Base-by-base conservation (phyloP, 2,329 filamentous ascomycete genomes). In the Decorospora gaudefroyi region DNA sequence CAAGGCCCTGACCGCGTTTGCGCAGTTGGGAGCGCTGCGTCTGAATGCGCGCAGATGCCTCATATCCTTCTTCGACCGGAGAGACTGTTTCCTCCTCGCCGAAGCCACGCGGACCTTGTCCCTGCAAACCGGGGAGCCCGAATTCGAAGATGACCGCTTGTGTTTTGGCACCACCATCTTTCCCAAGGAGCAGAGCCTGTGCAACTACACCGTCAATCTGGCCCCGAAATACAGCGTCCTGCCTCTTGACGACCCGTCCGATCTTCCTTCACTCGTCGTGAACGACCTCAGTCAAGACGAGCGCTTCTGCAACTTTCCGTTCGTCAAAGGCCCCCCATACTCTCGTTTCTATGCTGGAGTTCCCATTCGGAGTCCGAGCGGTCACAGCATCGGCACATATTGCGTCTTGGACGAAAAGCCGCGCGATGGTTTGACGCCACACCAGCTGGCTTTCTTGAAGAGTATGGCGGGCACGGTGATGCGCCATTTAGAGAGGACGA, bases 301-400 rank as follows among this genome's bases (percentile, higher is more conserved):
- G 13, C 74, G 72, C 49, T 72, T 76, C 50, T 65, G 69, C 26
- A 43, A 59, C 35, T 64, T 59, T 37, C 57, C 64, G 3, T 69
- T 60, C 6, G 67, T 72, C n/a, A 39, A 46, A 8, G 62, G 61
- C 11, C 66, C 33, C 43, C 70, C 53, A 49, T 64, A 46, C 22
- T 57, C 61, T 12, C 59, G 64, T 3, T 83, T 83, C 57, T 81
- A 82, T 46, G 79, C 79, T 4, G 79, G 78, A 12, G 82, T 85
- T 0, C 84, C 84, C 0, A 79, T 87, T 40, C 76, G 77, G 17
- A 82, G 80, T 3, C 76, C 76, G 0, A 77, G 75, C 23, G 76
- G 79, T 18, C 77, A 79, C 53, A 76, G 77, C 32, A 81, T 87
- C 42, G 84, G 84, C 7, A 77, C 76, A 8, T 82, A 83, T 46